phyloP scores from a whole-genome alignment of 2,329 filamentous ascomycete species.

The Acrodontium crateriforme region DNA sequence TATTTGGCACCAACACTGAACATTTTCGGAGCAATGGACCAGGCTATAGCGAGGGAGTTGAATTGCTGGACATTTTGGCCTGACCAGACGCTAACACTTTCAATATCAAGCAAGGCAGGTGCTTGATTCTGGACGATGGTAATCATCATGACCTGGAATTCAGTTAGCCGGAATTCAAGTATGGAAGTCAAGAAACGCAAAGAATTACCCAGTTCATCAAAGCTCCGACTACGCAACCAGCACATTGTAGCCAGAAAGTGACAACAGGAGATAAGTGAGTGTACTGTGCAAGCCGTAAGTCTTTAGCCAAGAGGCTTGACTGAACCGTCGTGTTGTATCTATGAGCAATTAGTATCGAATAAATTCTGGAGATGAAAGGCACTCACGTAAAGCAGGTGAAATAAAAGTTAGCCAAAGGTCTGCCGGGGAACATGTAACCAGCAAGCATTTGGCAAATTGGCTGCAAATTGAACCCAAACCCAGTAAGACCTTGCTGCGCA shows the following conservation, averaged over 20 bases:
- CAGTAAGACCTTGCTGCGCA: slow-evolving; percentile 16
- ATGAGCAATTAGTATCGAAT: too few species aligned
- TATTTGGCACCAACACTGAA: slow-evolving; percentile 26
- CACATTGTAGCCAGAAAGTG: slow-evolving; percentile 33
- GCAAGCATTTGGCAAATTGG: slow-evolving; percentile 35
- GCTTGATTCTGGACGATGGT: slow-evolving; percentile 31
- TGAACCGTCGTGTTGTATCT: slow-evolving; percentile 20
- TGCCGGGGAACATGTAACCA: slow-evolving; percentile 32
- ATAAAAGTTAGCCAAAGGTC: slow-evolving; percentile 23
- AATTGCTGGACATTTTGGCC: slow-evolving; percentile 34
- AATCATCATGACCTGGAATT: slow-evolving; percentile 27
- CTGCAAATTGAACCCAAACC: slow-evolving; percentile 28
- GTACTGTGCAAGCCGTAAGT: slow-evolving; percentile 26
- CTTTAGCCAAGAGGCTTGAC: slow-evolving; percentile 19
- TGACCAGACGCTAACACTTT: slow-evolving; percentile 35
- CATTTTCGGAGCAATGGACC: slow-evolving; percentile 30
- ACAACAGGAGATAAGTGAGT: slow-evolving; percentile 26
- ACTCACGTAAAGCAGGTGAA: slow-evolving; percentile 16
- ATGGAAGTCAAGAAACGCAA: slow-evolving; percentile 3
- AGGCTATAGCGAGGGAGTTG: slow-evolving; percentile 32
- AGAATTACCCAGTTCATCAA: slow-evolving; percentile 35
- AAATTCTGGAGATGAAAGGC: too few species aligned
- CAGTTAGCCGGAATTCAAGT: not conserved
- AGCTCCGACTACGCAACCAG: slow-evolving; percentile 29
- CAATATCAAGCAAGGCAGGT: slow-evolving; percentile 27